Base-by-base conservation (phyloP, 2,329 filamentous ascomycete species). In the Zarea fungicola region DNA sequence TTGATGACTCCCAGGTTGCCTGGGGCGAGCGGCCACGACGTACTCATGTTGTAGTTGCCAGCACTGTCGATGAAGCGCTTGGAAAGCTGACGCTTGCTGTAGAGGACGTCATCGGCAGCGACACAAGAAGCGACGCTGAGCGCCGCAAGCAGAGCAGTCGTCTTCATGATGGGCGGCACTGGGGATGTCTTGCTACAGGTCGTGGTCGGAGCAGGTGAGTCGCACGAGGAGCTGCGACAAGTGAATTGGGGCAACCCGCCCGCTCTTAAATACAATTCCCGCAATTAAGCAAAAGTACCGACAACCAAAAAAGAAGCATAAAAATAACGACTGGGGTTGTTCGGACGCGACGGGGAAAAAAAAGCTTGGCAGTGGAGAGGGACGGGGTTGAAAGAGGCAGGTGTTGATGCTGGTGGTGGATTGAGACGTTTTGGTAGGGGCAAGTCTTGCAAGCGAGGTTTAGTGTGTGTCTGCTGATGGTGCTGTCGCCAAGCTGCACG, bases 11-110 rank as follows among this genome's bases (percentile, higher is more conserved):
- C 4, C 26, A 4, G 18, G 19, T 5, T 28, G 14, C 22, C 9
- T 31, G 6, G 10, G n/a, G 16, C 5, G 4, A 23, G 10, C 8
- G 14, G 35, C 6, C 8, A 29, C 7, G 13, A 57, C 66, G 26
- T 62, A 69, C 67, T 78, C 50, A 80, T 73, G 59, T 79, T 79
- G 60, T 72, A 78, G 55, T 79, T 70, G 29, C 75, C 75, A 4
- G 68, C 59, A 21, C 62, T 62, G 55, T 78, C 71, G 40, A 75
- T 63, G 52, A 70, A 73, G 28, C 77, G 74, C 66, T 77, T 80
- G 34, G 60, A 56, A 34, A 76, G 55, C 16, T 42, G 45, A 28
- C 71, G 71, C 54, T 66, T 67, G 62, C 74, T 79, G 57, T 73
- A 68, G 22, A 80, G 65, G 11, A 68, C 68, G 58, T 79, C 75